phyloP scores from a whole-genome alignment of 208 protist genomes.

The Tritrichomonas musculus region DNA sequence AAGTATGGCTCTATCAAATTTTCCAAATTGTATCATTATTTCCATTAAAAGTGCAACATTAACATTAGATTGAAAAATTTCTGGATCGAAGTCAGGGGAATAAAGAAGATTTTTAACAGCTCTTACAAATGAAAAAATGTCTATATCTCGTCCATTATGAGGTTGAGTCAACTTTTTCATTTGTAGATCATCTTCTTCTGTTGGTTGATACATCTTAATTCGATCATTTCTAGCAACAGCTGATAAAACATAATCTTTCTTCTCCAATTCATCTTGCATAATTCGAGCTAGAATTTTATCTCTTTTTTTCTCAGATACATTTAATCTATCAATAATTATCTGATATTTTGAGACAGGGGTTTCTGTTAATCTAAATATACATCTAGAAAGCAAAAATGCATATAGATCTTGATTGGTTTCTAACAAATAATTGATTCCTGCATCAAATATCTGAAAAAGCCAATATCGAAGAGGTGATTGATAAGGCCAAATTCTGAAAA shows the following conservation, averaged over 20 bases:
- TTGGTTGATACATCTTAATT: background rate
- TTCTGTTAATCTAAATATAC: background rate
- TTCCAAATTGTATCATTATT: background rate
- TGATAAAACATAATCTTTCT: background rate
- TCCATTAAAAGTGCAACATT: background rate
- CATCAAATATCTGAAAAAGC: background rate
- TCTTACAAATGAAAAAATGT: background rate
- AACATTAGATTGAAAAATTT: background rate
- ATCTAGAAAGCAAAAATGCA: background rate
- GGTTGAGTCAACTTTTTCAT: background rate
- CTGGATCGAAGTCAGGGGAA: background rate
- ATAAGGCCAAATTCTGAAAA: background rate
- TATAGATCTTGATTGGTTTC: slow-evolving; percentile 1
- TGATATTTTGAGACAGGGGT: background rate
- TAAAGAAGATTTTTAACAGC: background rate
- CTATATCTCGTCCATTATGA: background rate
- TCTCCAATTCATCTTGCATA: background rate
- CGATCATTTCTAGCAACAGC: background rate
- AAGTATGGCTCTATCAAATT: background rate
- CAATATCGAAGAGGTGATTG: background rate
- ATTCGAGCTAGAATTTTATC: background rate
- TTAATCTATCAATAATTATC: background rate
- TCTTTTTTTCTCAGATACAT: background rate
- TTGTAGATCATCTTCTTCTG: background rate
- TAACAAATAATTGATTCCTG: background rate